Conservation (phyloP, 2,329 filamentous ascomycete species). For the Dothideomycetes sp. region DNA sequence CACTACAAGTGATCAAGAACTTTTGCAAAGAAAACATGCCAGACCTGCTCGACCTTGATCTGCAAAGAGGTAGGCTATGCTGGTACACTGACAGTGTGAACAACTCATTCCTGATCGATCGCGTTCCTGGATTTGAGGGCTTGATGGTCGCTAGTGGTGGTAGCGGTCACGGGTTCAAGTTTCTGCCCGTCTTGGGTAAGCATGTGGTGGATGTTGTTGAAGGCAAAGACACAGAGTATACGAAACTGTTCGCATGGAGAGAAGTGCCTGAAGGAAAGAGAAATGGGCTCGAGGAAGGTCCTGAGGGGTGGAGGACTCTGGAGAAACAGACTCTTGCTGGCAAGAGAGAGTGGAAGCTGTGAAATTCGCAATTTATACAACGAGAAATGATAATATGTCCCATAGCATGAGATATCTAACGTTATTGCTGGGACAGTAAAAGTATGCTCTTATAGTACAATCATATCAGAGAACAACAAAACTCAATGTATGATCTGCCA, state of each 20-base stretch:
- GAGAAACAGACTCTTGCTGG: conserved; percentile 21
- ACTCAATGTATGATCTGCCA: no score
- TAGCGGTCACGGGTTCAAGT: conserved; percentile 27
- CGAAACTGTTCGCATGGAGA: conserved; percentile 20
- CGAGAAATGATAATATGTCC: no score
- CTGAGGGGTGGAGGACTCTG: conserved; percentile 21
- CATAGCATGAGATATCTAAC: no score
- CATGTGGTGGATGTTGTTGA: conserved; percentile 23
- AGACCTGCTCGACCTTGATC: conserved; percentile 17
- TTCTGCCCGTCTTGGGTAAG: conserved; percentile 24
- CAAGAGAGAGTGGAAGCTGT: conserved; percentile 17
- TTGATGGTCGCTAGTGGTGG: conserved; percentile 25
- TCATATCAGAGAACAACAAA: no score
- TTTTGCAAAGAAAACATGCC: conserved; percentile 18
- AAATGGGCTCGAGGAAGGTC: conserved; percentile 24
- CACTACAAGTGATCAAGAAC: conserved; percentile 18
- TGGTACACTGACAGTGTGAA: conserved; percentile 18
- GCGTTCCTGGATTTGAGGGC: conserved; percentile 1
- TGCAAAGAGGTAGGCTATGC: conserved; percentile 14
- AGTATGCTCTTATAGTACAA: neutral
- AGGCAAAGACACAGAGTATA: conserved; percentile 18
- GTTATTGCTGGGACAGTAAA: no score
- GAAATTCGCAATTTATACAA: neutral
- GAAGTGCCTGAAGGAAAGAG: conserved; percentile 17
- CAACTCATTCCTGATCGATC: conserved; percentile 16